phyloP scores from a whole-genome alignment of 2,329 filamentous ascomycete species.

The Trichoderma koningiopsis region DNA sequence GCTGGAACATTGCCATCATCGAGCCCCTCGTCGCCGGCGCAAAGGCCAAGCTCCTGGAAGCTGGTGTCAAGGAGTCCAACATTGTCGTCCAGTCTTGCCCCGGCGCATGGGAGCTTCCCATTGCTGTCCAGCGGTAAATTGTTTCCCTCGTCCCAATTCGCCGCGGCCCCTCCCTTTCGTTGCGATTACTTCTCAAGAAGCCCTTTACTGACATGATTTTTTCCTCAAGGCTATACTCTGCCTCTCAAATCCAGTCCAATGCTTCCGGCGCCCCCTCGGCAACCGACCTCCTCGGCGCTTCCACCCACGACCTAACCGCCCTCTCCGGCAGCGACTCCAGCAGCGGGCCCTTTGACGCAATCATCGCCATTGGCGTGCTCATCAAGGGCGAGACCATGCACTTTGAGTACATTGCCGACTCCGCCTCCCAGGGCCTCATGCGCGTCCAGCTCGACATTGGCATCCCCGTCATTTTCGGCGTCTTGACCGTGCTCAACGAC shows the following conservation, averaged over 20 bases:
- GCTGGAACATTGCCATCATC: constrained; percentile 92
- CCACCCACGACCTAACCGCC: constrained; percentile 66
- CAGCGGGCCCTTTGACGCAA: constrained; percentile 80
- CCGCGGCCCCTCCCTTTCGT: constrained; percentile 9
- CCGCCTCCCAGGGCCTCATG: constrained; percentile 91
- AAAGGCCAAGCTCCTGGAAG: constrained; percentile 72
- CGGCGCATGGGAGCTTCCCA: constrained; percentile 91
- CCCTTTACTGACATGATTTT: neutral
- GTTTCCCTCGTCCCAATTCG: constrained; percentile 26
- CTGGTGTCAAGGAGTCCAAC: constrained; percentile 84
- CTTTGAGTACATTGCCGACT: constrained; percentile 96
- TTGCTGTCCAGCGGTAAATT: constrained; percentile 78
- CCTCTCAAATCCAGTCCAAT: constrained; percentile 81
- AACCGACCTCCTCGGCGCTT: constrained; percentile 73
- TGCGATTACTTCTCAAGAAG: neutral
- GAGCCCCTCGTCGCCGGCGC: constrained; percentile 79
- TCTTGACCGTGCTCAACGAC: constrained; percentile 86
- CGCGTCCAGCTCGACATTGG: constrained; percentile 86
- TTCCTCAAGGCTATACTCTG: constrained; percentile 66
- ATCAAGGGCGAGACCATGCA: constrained; percentile 99
- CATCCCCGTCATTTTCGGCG: constrained; percentile 87
- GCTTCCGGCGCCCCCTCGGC: constrained; percentile 64
- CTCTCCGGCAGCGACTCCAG: constrained; percentile 45
- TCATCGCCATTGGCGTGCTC: constrained; percentile 92
- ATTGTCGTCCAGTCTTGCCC: constrained; percentile 89